Evolutionary conservation across 2,329 filamentous ascomycete species (phyloP).

Genomic region (Onygenales sp.): DNA sequence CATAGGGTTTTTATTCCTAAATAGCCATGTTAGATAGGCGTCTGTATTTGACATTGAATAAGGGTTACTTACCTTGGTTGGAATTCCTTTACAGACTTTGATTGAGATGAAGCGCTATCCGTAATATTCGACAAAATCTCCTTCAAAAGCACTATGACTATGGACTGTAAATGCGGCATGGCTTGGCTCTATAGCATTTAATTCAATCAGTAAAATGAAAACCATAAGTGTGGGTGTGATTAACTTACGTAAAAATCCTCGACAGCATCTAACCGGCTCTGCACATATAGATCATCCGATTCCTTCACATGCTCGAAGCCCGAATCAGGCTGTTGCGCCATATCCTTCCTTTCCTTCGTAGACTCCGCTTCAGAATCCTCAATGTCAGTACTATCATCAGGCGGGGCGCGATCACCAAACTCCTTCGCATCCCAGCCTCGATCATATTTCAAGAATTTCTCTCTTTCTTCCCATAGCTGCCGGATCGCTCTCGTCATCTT

Average conservation of each 20-base stretch:
- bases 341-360: conserved; percentile 3
- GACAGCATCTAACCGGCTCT: conserved; percentile 58
- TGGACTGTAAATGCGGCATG: conserved; percentile 78
- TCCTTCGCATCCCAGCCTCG: conserved; percentile 66
- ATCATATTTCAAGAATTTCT: conserved; percentile 84
- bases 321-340: conserved; percentile 5
- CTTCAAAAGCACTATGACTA: conserved; percentile 87
- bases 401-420: conserved; percentile 26
- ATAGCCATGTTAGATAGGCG: conserved; percentile 10
- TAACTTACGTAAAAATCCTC: conserved; percentile 74
- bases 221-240: neutral
- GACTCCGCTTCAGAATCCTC: conserved; percentile 12
- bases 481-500: conserved; percentile 84
- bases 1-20: neutral
- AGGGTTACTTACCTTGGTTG: conserved; percentile 33
- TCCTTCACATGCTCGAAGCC: conserved; percentile 14
- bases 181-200: conserved; percentile 50
- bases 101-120: conserved; percentile 60
- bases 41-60: no score
- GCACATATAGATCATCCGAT: conserved; percentile 29
- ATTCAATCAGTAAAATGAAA: neutral
- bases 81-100: conserved; percentile 35
- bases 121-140: conserved; percentile 81
- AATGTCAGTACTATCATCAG: conserved; percentile 27
- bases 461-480: conserved; percentile 90